Conservation (phyloP, 2,329 filamentous ascomycete species). For the Fusarium tricinctum region DNA sequence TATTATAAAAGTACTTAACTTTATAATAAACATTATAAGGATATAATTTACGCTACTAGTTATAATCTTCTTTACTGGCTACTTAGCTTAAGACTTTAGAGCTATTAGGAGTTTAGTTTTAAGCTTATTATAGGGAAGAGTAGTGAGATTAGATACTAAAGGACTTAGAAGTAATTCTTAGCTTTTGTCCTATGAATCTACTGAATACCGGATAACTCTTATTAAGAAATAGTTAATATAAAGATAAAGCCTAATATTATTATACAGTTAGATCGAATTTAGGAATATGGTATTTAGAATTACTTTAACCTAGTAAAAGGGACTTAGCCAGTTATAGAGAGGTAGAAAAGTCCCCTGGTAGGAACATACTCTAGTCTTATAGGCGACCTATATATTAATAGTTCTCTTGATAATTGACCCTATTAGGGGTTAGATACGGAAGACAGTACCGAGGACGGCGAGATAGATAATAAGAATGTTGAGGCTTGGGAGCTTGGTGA, state of each 20-base stretch:
- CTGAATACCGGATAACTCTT: background rate
- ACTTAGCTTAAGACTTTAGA: background rate
- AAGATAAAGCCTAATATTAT: slow-evolving; percentile 1
- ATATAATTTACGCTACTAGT: background rate
- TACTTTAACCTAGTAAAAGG: background rate
- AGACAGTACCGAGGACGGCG: background rate
- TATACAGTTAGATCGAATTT: background rate
- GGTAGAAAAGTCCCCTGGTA: background rate
- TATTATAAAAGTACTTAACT: background rate
- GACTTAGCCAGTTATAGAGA: background rate
- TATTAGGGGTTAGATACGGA: background rate
- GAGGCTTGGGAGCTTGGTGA: slow-evolving; percentile 3
- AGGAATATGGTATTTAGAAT: background rate
- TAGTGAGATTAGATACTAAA: slow-evolving; percentile 1
- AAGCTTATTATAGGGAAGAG: background rate
- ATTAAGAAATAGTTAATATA: background rate
- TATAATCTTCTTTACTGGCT: background rate
- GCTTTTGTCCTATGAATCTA: background rate
- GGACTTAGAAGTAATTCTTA: background rate
- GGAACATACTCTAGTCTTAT: background rate
- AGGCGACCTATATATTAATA: background rate
- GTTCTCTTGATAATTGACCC: background rate
- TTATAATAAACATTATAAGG: background rate
- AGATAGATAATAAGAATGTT: slow-evolving; percentile 1
- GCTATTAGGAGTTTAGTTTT: background rate